Evolutionary conservation across 345 rosid species (phyloP).

Genomic region (Eutrema yunnanense): DNA sequence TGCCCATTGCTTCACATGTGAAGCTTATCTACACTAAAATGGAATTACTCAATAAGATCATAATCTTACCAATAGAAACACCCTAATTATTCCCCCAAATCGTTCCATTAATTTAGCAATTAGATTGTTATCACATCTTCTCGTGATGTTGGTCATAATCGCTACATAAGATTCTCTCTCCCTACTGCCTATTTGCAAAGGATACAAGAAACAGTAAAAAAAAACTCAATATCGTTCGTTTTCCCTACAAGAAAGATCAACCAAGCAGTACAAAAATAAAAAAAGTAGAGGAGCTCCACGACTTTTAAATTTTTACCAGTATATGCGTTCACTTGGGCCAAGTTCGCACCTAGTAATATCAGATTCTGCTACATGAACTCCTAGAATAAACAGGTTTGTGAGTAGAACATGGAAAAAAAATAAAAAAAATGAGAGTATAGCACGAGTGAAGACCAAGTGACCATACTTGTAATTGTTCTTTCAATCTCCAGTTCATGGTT

Average conservation of each 20-base stretch:
- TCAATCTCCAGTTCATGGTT: conserved; percentile 33
- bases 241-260: background rate
- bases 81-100: background rate
- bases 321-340: conserved; percentile 21
- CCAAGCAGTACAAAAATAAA: background rate
- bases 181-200: conserved; percentile 1
- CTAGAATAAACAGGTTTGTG: conserved; percentile 5
- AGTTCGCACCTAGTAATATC: conserved; percentile 9
- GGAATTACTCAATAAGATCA: too few species aligned
- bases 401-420: background rate
- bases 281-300: background rate
- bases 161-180: background rate
- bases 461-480: conserved; percentile 15
- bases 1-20: too few species aligned
- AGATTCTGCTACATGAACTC: conserved; percentile 13
- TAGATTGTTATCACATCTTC: background rate
- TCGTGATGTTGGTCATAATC: background rate
- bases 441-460: background rate
- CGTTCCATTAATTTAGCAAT: background rate
- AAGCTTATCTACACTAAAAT: too few species aligned
- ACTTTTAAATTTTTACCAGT: conserved; percentile 1
- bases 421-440: conserved; percentile 7
- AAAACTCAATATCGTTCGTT: background rate
- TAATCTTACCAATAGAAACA: too few species aligned
- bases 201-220: background rate